Conservation (phyloP, 2,329 filamentous ascomycete genomes). For the Botryotinia globosa region DNA sequence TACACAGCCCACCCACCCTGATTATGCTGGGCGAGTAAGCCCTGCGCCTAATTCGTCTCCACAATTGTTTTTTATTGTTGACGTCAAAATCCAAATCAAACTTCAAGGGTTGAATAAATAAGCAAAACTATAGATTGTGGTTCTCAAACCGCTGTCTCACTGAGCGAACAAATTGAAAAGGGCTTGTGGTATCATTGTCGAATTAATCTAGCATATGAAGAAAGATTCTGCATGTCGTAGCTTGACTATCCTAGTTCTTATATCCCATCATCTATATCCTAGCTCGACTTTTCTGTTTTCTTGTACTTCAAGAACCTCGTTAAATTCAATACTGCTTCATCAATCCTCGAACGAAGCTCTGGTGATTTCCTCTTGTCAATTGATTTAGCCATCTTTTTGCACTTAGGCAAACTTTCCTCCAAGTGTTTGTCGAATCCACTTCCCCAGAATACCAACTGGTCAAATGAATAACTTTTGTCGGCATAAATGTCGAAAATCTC, state of each 20-base stretch:
- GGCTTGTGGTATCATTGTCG: background rate
- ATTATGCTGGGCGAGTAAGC: background rate
- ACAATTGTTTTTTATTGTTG: background rate
- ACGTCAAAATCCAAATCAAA: background rate
- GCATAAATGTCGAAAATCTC: constrained; percentile 67
- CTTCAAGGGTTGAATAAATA: background rate
- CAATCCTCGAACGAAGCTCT: constrained; percentile 57
- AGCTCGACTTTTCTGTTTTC: constrained; percentile 36
- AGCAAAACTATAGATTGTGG: background rate
- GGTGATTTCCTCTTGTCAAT: constrained; percentile 57
- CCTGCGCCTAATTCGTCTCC: background rate
- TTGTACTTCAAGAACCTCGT: constrained; percentile 63
- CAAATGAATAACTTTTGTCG: constrained; percentile 57
- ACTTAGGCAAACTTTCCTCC: constrained; percentile 52
- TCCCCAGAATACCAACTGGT: constrained; percentile 62
- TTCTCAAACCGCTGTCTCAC: background rate
- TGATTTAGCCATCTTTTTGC: constrained; percentile 55
- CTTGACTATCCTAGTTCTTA: background rate
- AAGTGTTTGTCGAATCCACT: constrained; percentile 58
- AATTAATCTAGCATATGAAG: background rate
- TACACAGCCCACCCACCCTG: background rate
- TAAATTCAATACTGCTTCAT: constrained; percentile 61
- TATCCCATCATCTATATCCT: background rate
- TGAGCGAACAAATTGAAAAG: background rate
- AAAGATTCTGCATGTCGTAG: background rate